Base-by-base conservation (phyloP, 2,329 filamentous ascomycete genomes). In the Penicillium sp. region DNA sequence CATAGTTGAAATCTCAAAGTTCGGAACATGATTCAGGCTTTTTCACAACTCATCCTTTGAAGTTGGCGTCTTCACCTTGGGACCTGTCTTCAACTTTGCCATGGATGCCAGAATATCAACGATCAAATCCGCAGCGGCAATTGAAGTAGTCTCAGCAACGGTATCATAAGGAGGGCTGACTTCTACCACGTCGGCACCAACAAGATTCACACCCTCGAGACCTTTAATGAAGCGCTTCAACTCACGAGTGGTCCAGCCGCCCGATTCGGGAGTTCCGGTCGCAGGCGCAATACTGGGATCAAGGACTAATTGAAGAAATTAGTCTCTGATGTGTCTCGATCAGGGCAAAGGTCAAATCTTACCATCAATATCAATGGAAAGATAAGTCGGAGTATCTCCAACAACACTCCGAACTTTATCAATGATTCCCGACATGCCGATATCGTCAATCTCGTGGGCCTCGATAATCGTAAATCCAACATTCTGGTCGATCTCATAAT, bases 151-250 rank as follows among this genome's bases (percentile, higher is more conserved):
- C 48, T 70, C 68, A 5, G 66, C 65, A 10, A 45, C 31, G 3
- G 57, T 55, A 40, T 66, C 64, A 40, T 65, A 65, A n/a, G 62
- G 57, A 4, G 65, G 87, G 8, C 87, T 82, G 64, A 81, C 80
- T 60, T 79, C 79, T 0, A 68, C 64, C 8, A 66, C 58, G 48
- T 65, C 63, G 1, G 64, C 63, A 0, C 65, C 65, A 15, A 67
- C 62, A 4, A 67, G 43, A 27, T 65, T 65, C 11, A 67, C 13
- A 16, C 53, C 59, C 11, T 60, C 60, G 25, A 67, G 36, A 2
- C 65, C 65, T 4, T 60, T 56, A 6, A 66, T 58, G n/a, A 60
- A 60, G 3, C 53, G 45, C 21, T 64, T 62, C 25, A 67, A 34
- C 29, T 66, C 62, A 6, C 61, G 60, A 5, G 60, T 66, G 2